Conservation (phyloP, 805 yeast genomes). For the Candida takata region DNA sequence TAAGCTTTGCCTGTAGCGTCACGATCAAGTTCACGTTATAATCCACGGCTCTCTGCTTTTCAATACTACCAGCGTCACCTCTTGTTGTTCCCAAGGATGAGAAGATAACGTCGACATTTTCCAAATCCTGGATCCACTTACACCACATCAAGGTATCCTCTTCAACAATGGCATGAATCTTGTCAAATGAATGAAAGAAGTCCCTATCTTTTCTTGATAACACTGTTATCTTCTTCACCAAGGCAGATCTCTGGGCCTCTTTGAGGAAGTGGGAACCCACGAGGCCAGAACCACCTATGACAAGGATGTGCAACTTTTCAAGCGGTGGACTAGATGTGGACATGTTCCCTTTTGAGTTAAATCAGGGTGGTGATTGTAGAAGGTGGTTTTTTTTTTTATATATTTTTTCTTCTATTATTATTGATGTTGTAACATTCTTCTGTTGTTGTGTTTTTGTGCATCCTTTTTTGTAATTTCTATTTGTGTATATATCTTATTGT, state of each 20-base stretch:
- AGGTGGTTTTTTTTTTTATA: no score
- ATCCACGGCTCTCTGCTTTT: slow-evolving; percentile 63
- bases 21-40: slow-evolving; percentile 57
- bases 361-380: no score
- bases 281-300: slow-evolving; percentile 20
- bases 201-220: slow-evolving; percentile 5
- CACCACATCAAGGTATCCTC: slow-evolving; percentile 46
- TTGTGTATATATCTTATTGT: no score
- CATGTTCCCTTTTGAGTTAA: no score
- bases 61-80: slow-evolving; percentile 58
- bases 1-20: slow-evolving; percentile 61
- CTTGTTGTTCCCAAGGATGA: slow-evolving; percentile 70
- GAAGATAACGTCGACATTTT: slow-evolving; percentile 32
- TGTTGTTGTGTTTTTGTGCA: no score
- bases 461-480: no score
- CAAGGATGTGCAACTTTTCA: slow-evolving; percentile 5
- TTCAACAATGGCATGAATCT: slow-evolving; percentile 36
- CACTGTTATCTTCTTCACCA: slow-evolving; percentile 8
- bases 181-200: slow-evolving; percentile 14
- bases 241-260: slow-evolving; percentile 9
- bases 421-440: no score
- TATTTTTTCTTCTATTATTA: no score
- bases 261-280: slow-evolving; percentile 15
- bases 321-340: no score
- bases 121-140: slow-evolving; percentile 22